A percentile compares a stretch with the other conserved stretches of the same genome.
Conservation (phyloP, 257 asterid genomes). For the Solanum bukasovii region DNA sequence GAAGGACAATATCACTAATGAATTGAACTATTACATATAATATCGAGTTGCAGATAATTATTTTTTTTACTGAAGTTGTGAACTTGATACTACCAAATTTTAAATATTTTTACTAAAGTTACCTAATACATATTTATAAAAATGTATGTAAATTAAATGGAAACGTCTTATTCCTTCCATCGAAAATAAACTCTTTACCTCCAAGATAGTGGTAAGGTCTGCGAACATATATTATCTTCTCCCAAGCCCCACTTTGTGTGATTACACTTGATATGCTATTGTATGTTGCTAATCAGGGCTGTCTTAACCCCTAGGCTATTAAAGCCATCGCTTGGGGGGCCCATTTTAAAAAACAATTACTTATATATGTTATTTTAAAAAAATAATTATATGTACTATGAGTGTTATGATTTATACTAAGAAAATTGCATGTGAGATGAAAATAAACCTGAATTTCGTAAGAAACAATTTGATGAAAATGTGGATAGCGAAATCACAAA, state of each 20-base stretch:
- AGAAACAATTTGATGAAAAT: no score
- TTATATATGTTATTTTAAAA: no score
- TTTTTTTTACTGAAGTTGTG: neutral
- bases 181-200: neutral
- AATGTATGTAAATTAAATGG: neutral
- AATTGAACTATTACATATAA: neutral
- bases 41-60: rapidly evolving
- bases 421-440: no score
- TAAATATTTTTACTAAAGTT: neutral
- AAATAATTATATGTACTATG: no score
- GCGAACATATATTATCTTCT: neutral
- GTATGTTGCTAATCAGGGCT: neutral
- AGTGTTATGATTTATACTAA: no score
- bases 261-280: neutral
- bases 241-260: neutral
- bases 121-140: no score
- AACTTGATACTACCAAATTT: neutral
- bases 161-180: neutral
- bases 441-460: no score
- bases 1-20: neutral
- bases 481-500: no score
- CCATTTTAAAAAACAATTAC: no score
- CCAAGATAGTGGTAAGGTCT: neutral
- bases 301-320: no score
- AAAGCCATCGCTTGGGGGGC: no score